phyloP scores from a whole-genome alignment of 176 grass and related monocot species.

The Zizania latifolia region DNA sequence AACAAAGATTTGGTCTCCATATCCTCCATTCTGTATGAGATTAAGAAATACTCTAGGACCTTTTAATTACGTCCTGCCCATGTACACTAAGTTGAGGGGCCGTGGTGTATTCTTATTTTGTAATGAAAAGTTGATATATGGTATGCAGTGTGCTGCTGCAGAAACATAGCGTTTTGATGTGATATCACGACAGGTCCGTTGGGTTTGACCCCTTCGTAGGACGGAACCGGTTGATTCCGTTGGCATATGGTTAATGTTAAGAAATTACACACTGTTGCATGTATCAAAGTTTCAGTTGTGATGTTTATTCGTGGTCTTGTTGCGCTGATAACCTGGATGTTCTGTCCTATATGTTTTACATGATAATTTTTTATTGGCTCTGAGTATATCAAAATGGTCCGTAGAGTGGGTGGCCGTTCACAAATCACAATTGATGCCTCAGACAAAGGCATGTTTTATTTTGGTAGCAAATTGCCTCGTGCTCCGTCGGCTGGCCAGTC shows the following conservation, averaged over 20 bases:
- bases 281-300: background rate
- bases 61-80: constrained; percentile 47
- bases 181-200: background rate
- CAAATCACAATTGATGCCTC: no score
- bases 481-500: no score
- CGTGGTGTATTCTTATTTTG: constrained; percentile 16
- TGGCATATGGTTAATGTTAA: background rate
- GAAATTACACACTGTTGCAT: background rate
- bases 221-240: background rate
- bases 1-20: constrained; percentile 95
- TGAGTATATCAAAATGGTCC: no score
- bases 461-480: no score
- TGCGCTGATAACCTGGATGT: background rate
- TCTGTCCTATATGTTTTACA: no score
- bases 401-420: no score
- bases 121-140: constrained; percentile 3
- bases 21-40: constrained; percentile 92
- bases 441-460: no score
- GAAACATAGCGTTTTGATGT: constrained; percentile 18
- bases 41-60: constrained; percentile 94
- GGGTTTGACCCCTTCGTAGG: background rate
- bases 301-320: background rate
- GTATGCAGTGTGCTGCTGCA: background rate
- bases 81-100: constrained; percentile 33
- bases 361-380: no score